Evolutionary conservation across 345 rosid genomes (phyloP), one percentile per base, ranked within the genome.

Genomic region (Eucalyptus victrix): DNA sequence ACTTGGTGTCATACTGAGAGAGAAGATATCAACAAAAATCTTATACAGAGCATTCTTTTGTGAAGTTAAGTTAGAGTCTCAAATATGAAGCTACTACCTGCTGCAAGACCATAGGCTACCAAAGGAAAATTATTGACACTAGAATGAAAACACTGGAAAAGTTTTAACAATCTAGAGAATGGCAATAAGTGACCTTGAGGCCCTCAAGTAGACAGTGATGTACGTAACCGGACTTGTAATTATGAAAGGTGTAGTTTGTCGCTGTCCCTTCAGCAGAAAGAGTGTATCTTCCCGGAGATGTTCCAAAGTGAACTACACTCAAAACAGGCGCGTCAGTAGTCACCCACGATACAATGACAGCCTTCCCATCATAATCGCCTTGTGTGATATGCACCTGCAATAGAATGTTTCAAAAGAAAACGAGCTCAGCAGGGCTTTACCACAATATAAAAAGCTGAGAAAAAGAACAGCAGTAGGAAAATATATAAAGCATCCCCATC

Each of bases 361-460:
- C 99, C 88, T 92, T 97, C 56, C 99, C 99, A 89, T 95, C 94
- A 89, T 97, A 96, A 90, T 98, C 98, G 88, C 98, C 99, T 94
- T 98, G 99, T 34, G 99, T 97, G 85, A 98, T 96, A 92, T 92
- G 99, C 49, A 98, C 98, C 98, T 96, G 87, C 19, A 90, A 87
- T 80, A 80, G 26, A 47, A 56, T 67, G 50, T 49, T 87, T 40
- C 42, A 86, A 86, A 86, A 76, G 83, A 45, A 86, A 67, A 90
- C 44, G 45, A 67, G 53, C n/a, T 89, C 54, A 51, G 42, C 47
- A 21, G 83, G 47, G 83, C 83, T 40, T 76, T 40, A 37, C 47
- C 47, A 40, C 16, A 76, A 76, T 37, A 76, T 40, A 76, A 37
- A 11, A 40, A 40, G 83, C 9, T 7, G 3, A 76, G 83, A 40